Evolutionary conservation across 352 stramenopile species (phyloP).

Genomic region (Aphanomyces stellatus): DNA sequence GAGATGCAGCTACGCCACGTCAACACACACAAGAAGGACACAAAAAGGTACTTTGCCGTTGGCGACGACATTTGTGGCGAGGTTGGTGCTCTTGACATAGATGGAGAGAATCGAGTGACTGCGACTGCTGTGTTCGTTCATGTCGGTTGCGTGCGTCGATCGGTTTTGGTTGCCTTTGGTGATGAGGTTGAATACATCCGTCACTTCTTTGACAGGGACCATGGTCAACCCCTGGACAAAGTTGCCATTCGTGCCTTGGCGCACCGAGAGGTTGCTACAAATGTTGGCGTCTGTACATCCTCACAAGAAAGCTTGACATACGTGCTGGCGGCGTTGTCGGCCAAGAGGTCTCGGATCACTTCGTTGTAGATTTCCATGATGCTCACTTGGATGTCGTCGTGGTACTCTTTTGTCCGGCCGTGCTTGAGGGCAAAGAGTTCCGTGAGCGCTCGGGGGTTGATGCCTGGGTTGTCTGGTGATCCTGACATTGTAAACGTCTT

Average conservation of each 20-base stretch:
- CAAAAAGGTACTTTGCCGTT: conserved; percentile 40
- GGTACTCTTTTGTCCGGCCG: conserved; percentile 55
- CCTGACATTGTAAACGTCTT: conserved; percentile 84
- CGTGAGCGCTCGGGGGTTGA: conserved; percentile 79
- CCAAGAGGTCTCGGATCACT: conserved; percentile 89
- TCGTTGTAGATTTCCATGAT: conserved; percentile 98
- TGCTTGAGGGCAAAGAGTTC: conserved; percentile 73
- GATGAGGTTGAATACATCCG: conserved; percentile 81
- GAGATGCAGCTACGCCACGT: conserved; percentile 47
- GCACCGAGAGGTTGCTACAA: conserved; percentile 60
- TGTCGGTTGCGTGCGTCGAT: conserved; percentile 77
- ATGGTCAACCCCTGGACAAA: conserved; percentile 75
- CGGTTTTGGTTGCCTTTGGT: conserved; percentile 80
- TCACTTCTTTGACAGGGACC: conserved; percentile 59
- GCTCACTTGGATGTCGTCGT: conserved; percentile 82
- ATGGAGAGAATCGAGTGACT: conserved; percentile 83
- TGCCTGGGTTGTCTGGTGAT: conserved; percentile 52
- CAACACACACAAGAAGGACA: background rate
- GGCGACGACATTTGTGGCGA: conserved; percentile 59
- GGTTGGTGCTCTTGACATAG: conserved; percentile 73
- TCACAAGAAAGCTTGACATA: background rate
- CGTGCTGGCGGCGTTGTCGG: conserved; percentile 65
- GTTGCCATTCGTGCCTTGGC: conserved; percentile 72
- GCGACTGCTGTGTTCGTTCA: conserved; percentile 86
- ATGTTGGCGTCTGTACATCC: background rate